Base-by-base conservation (phyloP, 2,329 filamentous ascomycete genomes). In the Xylariaceae sp. region DNA sequence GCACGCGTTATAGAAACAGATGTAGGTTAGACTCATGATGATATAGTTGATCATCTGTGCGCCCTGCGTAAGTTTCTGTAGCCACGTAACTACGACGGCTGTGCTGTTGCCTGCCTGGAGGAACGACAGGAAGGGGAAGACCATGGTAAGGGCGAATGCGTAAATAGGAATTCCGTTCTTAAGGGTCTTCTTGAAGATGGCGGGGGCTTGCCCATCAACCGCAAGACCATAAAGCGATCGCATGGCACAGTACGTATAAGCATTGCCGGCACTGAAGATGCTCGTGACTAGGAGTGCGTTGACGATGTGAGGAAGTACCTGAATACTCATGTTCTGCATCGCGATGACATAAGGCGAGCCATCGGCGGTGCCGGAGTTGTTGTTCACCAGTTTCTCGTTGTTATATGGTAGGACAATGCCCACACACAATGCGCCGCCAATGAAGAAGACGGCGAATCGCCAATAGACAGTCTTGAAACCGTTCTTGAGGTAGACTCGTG, bases 381-480 rank as follows among this genome's bases (percentile, higher is more conserved):
- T 66, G 3, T 35, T 35, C 16, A 12, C 15, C 33, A 71, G 62
- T 45, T 79, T 78, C 0, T 74, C 73, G 50, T 83, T 77, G 43
- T 83, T 73, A 57, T 78, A 78, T 2, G 82, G 70, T 39, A 85
- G 71, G 44, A 83, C 59, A 41, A 85, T 76, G 3, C 80, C 80
- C 16, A 85, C 73, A 39, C 71, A 74, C 2, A 88, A 67, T 3
- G 79, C 78, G 4, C 81, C 78, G 4, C 83, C 71, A 17, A 85
- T 72, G 63, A 85, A 87, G 64, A 87, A 86, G 1, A 74, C 56
- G 2, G 74, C 79, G 38, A 86, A 68, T 22, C 83, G 77, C 60
- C 79, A 83, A 62, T 84, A 83, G 3, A 85, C 78, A 1, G 76
- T 78, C 45, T 83, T 83, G 62, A 75, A 85, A 1, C 81, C 81